These are phyloP conservation scores for Syzygium aqueum DNA, from an alignment of 345 rosid species.

Conservation along the genomic window DNA sequence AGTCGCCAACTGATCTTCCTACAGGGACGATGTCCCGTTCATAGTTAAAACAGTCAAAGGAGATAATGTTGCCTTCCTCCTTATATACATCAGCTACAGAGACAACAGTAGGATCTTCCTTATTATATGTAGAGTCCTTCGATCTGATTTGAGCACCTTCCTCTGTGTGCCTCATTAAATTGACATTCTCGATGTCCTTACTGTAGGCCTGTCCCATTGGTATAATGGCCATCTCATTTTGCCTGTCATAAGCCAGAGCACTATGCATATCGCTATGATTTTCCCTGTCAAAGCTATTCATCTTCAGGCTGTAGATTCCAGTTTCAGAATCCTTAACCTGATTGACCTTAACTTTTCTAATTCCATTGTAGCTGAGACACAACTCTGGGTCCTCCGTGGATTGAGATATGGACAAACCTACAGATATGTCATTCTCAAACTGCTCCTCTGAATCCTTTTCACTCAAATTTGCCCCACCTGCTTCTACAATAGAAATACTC, in stretches of 20 bases:
- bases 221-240: slow-evolving; percentile 31
- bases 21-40: slow-evolving; percentile 37
- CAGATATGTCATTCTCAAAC: slow-evolving; percentile 37
- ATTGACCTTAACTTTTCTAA: slow-evolving; percentile 53
- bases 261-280: slow-evolving; percentile 3
- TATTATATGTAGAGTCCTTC: slow-evolving; percentile 14
- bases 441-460: slow-evolving; percentile 22
- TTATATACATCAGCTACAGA: slow-evolving; percentile 28
- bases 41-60: slow-evolving; percentile 51
- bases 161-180: slow-evolving; percentile 31
- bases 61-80: slow-evolving; percentile 46
- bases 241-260: slow-evolving; percentile 22
- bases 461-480: not conserved
- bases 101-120: slow-evolving; percentile 19
- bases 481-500: slow-evolving; percentile 15
- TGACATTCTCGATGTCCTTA: slow-evolving; percentile 32
- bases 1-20: slow-evolving; percentile 28
- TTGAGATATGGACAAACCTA: slow-evolving; percentile 53
- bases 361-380: slow-evolving; percentile 43
- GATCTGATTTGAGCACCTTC: slow-evolving; percentile 19
- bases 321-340: slow-evolving; percentile 46
- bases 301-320: slow-evolving; percentile 24
- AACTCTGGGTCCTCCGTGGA: slow-evolving; percentile 45
- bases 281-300: slow-evolving; percentile 20
- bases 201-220: slow-evolving; percentile 25